These are phyloP conservation scores for Geotrichum siamense DNA, from an alignment of 1,139 yeast genomes.

Conservation along the genomic window DNA sequence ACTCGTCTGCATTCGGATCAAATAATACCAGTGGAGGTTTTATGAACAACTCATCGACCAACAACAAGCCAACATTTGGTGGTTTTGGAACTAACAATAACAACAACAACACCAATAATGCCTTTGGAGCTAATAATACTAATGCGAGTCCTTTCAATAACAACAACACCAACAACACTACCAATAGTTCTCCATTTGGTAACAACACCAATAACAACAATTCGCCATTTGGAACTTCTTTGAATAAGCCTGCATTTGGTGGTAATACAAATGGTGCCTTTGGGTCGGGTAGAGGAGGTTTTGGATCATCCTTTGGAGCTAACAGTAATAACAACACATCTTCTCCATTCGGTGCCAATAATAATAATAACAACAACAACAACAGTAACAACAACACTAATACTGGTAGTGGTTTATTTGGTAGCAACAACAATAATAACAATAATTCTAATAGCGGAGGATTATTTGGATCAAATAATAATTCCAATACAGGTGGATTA, in stretches of 20 bases:
- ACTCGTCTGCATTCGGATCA: conserved; percentile 9
- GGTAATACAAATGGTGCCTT: conserved; percentile 16
- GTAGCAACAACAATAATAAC: conserved; percentile 17
- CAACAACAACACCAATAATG: conserved; percentile 4
- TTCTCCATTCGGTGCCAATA: conserved; percentile 16
- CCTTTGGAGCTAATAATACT: conserved; percentile 5
- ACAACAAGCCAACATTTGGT: neutral
- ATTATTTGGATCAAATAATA: conserved; percentile 33
- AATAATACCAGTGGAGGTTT: conserved; percentile 2
- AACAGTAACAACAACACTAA: conserved; percentile 23
- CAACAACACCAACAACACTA: conserved; percentile 13
- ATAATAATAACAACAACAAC: conserved; percentile 16
- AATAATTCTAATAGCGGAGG: conserved; percentile 33
- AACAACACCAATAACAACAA: conserved; percentile 18
- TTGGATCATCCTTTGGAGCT: conserved; percentile 12
- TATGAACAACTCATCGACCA: neutral
- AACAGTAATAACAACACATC: conserved; percentile 21
- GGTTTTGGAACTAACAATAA: conserved; percentile 8
- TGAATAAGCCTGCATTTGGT: conserved; percentile 16
- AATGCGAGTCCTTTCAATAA: conserved; percentile 20
- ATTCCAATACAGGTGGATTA: conserved; percentile 17
- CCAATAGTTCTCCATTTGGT: conserved; percentile 16
- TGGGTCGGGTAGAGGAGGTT: conserved; percentile 6
- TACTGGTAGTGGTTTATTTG: conserved; percentile 28
- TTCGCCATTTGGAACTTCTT: conserved; percentile 16